These are phyloP conservation scores for Curvularia lunata DNA, from an alignment of 2,329 filamentous ascomycete genomes.

Conservation along the genomic window DNA sequence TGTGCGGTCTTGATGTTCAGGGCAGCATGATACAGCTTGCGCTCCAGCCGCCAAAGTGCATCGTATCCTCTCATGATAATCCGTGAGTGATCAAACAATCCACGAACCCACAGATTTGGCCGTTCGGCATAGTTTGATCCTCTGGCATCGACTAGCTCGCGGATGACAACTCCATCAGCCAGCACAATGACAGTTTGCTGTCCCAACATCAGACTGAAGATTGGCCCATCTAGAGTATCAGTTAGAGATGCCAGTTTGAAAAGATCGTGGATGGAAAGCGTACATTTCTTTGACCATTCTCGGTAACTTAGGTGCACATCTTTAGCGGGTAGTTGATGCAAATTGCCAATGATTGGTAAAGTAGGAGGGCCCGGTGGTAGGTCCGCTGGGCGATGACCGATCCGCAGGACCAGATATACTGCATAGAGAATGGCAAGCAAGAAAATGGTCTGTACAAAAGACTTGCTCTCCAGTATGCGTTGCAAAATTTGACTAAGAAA, in stretches of 20 bases:
- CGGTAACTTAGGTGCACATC: slow-evolving; percentile 51
- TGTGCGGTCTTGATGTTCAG: slow-evolving; percentile 10
- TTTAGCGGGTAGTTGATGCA: slow-evolving; percentile 55
- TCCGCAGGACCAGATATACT: background rate
- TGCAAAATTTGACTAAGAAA: too few relatives aligned
- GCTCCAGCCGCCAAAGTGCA: slow-evolving; percentile 2
- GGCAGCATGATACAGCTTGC: slow-evolving; percentile 12
- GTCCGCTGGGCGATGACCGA: background rate
- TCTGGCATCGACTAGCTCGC: background rate
- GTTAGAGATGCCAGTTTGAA: background rate
- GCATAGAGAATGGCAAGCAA: background rate
- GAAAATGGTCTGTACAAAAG: too few relatives aligned
- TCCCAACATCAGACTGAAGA: slow-evolving; percentile 4
- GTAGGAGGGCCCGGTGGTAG: slow-evolving; percentile 52
- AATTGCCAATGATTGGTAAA: slow-evolving; percentile 57
- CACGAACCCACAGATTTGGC: background rate
- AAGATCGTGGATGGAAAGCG: background rate
- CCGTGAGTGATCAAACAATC: background rate
- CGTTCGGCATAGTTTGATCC: slow-evolving; percentile 5
- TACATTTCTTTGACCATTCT: slow-evolving; percentile 53
- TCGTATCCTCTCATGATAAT: slow-evolving; percentile 4
- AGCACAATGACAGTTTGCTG: slow-evolving; percentile 4
- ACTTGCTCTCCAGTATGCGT: too few relatives aligned
- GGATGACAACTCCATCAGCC: slow-evolving; percentile 1
- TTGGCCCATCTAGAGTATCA: slow-evolving; percentile 4